A percentile compares a stretch with the other conserved stretches of the same genome.
Conservation (phyloP, 495 filamentous ascomycete species). For the Paragyromitra xinjiangensis region DNA sequence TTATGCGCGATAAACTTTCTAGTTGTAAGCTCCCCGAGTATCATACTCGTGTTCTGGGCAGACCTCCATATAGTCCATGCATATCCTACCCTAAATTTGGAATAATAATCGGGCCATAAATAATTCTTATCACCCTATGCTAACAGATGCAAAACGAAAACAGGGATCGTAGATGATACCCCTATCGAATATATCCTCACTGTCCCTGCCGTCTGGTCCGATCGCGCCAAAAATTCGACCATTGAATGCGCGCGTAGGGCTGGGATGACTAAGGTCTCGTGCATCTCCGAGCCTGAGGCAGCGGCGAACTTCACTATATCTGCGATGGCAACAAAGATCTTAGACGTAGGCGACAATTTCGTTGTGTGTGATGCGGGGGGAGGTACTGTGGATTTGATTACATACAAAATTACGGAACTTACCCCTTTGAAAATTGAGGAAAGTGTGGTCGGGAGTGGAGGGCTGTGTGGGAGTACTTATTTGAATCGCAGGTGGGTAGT, state of each 20-base stretch:
- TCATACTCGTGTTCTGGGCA: neutral
- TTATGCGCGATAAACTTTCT: constrained; percentile 58
- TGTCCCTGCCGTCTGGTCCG: constrained; percentile 80
- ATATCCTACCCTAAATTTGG: neutral
- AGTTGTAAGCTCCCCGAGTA: constrained; percentile 22
- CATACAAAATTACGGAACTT: constrained; percentile 64
- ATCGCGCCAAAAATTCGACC: constrained; percentile 73
- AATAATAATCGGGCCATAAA: neutral
- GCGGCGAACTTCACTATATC: constrained; percentile 45
- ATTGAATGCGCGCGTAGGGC: constrained; percentile 71
- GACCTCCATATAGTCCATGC: neutral
- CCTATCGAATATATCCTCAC: constrained; percentile 65
- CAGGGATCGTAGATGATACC: constrained; percentile 42
- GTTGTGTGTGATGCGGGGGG: constrained; percentile 68
- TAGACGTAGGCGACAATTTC: constrained; percentile 53
- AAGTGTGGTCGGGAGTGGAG: constrained; percentile 64
- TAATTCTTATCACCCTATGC: neutral
- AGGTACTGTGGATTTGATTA: constrained; percentile 66
- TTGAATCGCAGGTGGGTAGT: constrained; percentile 62
- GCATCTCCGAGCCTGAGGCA: constrained; percentile 64
- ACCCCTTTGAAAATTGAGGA: constrained; percentile 63
- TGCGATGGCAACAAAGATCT: constrained; percentile 27
- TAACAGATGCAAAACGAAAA: neutral
- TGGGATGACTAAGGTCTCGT: constrained; percentile 66
- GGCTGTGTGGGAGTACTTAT: constrained; percentile 73